These are phyloP conservation scores for Termitomyces sp. DNA, from an alignment of 768 basidiomycete species.

Conservation along the genomic window DNA sequence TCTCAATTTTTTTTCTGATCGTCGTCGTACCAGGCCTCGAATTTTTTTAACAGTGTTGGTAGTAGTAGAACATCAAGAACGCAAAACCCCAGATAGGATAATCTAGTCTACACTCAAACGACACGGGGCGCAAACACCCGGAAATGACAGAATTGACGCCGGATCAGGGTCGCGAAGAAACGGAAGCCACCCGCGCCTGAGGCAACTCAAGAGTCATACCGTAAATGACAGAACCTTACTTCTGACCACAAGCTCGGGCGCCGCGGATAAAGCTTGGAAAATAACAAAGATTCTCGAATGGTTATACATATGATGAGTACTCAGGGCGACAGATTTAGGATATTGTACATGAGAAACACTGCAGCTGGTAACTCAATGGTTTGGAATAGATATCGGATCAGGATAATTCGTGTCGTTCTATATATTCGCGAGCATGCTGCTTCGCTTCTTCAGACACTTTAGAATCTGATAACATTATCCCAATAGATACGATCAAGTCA, in stretches of 20 bases:
- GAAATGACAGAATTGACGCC: background rate
- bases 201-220: too few relatives aligned
- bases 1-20: background rate
- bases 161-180: background rate
- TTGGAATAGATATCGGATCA: background rate
- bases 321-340: too few relatives aligned
- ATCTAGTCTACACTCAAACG: background rate
- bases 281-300: too few relatives aligned
- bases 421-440: constrained; percentile 7
- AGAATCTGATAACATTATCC: constrained; percentile 2
- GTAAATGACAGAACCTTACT: too few relatives aligned
- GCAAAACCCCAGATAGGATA: too few relatives aligned
- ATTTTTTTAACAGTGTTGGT: background rate
- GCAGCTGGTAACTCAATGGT: background rate
- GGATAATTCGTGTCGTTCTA: constrained; percentile 7
- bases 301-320: too few relatives aligned
- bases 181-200: background rate
- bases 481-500: background rate
- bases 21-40: background rate
- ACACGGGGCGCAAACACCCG: background rate
- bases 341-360: background rate
- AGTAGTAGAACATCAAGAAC: background rate
- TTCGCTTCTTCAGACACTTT: constrained; percentile 15
- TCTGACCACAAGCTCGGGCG: too few relatives aligned
- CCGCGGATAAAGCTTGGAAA: too few relatives aligned